phyloP scores from a whole-genome alignment of 169 alveolate genomes.

The Plasmodium berghei region DNA sequence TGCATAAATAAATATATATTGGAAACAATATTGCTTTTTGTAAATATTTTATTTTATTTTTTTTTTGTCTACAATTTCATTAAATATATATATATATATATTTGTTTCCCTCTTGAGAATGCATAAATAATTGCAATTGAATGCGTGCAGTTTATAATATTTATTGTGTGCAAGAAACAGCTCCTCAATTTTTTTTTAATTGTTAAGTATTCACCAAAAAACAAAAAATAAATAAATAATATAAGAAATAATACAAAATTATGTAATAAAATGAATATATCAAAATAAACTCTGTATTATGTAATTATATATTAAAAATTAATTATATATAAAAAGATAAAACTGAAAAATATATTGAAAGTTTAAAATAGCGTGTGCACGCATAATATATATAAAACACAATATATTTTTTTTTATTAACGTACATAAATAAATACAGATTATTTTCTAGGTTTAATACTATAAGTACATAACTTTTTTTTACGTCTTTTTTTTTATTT shows the following conservation, averaged over 20 bases:
- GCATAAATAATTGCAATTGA: conserved; percentile 32
- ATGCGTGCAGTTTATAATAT: conserved; percentile 17
- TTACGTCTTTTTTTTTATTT: too few relatives aligned
- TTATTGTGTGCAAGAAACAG: conserved; percentile 35
- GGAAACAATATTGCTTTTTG: neutral
- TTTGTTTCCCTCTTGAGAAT: conserved; percentile 5
- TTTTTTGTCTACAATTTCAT: conserved; percentile 29
- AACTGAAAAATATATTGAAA: too few relatives aligned
- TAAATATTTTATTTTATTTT: conserved; percentile 10
- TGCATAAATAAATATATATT: neutral
- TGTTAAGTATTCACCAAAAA: conserved; percentile 38
- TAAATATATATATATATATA: neutral
- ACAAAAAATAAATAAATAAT: conserved; percentile 14
- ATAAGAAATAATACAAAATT: conserved; percentile 5
- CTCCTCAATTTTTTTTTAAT: conserved; percentile 19
- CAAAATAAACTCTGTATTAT: conserved; percentile 12
- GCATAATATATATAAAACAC: too few relatives aligned
- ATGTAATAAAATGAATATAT: conserved; percentile 9
- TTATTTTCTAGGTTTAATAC: too few relatives aligned
- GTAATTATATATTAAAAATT: too few relatives aligned
- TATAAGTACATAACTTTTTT: too few relatives aligned
- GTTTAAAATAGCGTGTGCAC: too few relatives aligned
- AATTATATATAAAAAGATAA: too few relatives aligned
- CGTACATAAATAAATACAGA: too few relatives aligned
- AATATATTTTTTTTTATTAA: too few relatives aligned